A percentile compares a stretch with the other conserved stretches of the same genome.
These are phyloP conservation scores for Candida vaughaniae DNA, from an alignment of 805 yeast genomes.

Conservation along the genomic window DNA sequence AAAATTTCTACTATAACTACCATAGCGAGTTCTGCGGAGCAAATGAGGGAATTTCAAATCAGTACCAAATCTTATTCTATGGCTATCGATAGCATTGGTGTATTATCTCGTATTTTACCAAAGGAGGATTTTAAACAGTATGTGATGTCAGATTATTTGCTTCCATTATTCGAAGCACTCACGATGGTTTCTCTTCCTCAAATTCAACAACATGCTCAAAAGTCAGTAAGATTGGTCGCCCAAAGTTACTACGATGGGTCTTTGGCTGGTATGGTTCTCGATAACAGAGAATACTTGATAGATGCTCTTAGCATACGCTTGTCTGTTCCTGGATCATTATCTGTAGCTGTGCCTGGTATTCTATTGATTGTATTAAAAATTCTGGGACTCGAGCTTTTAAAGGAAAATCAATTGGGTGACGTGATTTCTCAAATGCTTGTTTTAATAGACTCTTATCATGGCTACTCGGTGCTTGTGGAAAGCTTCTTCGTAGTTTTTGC, in stretches of 20 bases:
- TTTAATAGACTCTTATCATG: conserved; percentile 80
- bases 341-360: conserved; percentile 72
- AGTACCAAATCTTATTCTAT: conserved; percentile 32
- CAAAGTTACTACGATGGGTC: conserved; percentile 54
- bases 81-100: conserved; percentile 46
- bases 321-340: conserved; percentile 61
- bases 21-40: conserved; percentile 2
- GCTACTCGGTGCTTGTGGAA: conserved; percentile 67
- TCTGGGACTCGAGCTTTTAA: conserved; percentile 65
- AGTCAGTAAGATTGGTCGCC: conserved; percentile 46
- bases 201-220: conserved; percentile 56
- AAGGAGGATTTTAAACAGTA: conserved; percentile 37
- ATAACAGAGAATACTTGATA: conserved; percentile 76
- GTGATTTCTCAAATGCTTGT: conserved; percentile 72
- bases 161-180: conserved; percentile 69
- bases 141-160: conserved; percentile 69
- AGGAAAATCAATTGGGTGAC: conserved; percentile 61
- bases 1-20: conserved; percentile 11
- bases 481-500: conserved; percentile 73
- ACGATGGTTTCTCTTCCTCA: conserved; percentile 50
- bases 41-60: conserved; percentile 6
- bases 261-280: conserved; percentile 52
- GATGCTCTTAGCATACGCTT: conserved; percentile 74
- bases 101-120: conserved; percentile 20
- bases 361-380: conserved; percentile 66